Conservation (phyloP, 495 filamentous ascomycete species). For the Hypoxylon cercidicola region DNA sequence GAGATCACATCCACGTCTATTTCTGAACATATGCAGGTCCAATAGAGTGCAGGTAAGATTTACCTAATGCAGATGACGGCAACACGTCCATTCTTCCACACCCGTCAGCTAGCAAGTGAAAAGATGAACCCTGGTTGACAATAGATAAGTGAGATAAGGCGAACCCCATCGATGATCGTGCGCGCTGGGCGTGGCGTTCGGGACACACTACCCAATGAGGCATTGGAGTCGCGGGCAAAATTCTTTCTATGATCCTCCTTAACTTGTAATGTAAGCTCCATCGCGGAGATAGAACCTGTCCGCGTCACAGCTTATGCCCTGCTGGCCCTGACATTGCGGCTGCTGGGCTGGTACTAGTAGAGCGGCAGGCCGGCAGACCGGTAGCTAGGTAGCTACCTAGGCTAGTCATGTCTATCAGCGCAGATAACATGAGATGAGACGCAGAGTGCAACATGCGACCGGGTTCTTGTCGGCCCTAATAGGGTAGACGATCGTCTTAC, state of each 20-base stretch:
- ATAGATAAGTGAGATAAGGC: conserved; percentile 37
- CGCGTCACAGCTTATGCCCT: too few species aligned
- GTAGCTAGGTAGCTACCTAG: conserved; percentile 1
- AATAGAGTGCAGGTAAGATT: conserved; percentile 23
- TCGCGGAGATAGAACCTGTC: too few species aligned
- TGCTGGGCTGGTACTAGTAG: too few species aligned
- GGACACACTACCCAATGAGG: conserved; percentile 21
- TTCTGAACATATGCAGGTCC: conserved; percentile 20
- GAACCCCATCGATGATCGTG: conserved; percentile 5
- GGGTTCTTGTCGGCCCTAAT: conserved; percentile 4
- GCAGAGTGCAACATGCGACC: conserved; percentile 25
- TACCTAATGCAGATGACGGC: background rate
- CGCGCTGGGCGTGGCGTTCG: background rate
- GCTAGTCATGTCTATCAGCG: conserved; percentile 1
- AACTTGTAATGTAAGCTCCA: background rate
- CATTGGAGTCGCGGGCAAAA: background rate
- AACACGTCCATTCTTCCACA: conserved; percentile 25
- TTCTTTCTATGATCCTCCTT: conserved; percentile 3
- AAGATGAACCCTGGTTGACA: conserved; percentile 24
- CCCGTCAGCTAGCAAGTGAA: conserved; percentile 14
- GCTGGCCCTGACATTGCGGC: too few species aligned
- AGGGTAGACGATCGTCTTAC: conserved; percentile 6
- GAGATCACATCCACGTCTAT: conserved; percentile 15
- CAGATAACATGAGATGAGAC: conserved; percentile 1
- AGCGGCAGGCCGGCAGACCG: too few species aligned